Percentiles rank a stretch among this genome's conserved stretches.
Conservation (phyloP, 2,329 filamentous ascomycete genomes). For the Alternaria arborescens region DNA sequence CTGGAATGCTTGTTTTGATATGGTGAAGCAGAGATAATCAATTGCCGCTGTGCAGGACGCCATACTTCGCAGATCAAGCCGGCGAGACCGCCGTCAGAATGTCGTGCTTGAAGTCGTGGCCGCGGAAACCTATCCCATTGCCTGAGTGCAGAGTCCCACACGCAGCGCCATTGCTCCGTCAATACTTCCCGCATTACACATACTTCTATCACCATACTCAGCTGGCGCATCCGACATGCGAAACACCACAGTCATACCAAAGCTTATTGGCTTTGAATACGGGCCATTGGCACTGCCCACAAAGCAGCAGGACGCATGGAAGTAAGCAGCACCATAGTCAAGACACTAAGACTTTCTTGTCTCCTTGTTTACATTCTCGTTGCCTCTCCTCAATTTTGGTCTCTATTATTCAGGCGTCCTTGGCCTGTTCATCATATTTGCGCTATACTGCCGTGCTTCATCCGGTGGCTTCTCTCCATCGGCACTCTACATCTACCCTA, state of each 20-base stretch:
- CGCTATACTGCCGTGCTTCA: background rate
- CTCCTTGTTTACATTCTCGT: background rate
- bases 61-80: conserved; percentile 16
- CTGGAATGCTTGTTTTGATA: conserved; percentile 10
- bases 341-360: background rate
- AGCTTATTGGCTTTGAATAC: conserved; percentile 12
- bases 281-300: background rate
- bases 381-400: background rate
- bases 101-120: conserved; percentile 21
- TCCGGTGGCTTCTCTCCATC: conserved; percentile 6
- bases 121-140: conserved; percentile 22
- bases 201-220: conserved; percentile 4
- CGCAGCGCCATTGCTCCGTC: conserved; percentile 25
- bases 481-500: conserved; percentile 9
- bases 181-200: conserved; percentile 29
- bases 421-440: background rate
- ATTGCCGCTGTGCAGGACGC: conserved; percentile 24
- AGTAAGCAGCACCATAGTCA: background rate
- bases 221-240: conserved; percentile 7
- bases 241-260: background rate
- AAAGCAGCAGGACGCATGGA: background rate
- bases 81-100: conserved; percentile 17
- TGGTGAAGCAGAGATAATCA: conserved; percentile 11
- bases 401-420: background rate
- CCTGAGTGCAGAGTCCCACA: conserved; percentile 20